These are phyloP conservation scores for Aspergillus udagawae DNA, from an alignment of 2,329 filamentous ascomycete species.

Conservation along the genomic window DNA sequence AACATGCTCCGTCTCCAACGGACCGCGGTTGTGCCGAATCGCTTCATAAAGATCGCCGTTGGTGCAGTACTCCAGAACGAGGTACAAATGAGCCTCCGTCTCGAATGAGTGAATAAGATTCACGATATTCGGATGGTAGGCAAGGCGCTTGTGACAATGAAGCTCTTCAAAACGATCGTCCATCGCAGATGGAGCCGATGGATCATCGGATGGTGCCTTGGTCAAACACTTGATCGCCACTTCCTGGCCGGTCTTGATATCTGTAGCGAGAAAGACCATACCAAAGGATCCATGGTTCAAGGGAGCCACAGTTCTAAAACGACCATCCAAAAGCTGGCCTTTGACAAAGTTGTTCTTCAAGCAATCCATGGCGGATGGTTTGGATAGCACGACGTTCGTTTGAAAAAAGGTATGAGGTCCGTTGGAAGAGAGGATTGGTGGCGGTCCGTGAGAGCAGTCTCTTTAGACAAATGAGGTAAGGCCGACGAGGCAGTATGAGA, in stretches of 20 bases:
- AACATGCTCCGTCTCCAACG: constrained; percentile 91
- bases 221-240: constrained; percentile 97
- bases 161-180: constrained; percentile 66
- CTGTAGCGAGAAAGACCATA: constrained; percentile 92
- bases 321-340: constrained; percentile 52
- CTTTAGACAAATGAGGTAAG: constrained; percentile 7
- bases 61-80: constrained; percentile 92
- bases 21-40: constrained; percentile 82
- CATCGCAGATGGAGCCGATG: constrained; percentile 61
- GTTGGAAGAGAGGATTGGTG: constrained; percentile 5
- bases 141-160: constrained; percentile 73
- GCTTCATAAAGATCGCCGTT: constrained; percentile 97
- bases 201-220: constrained; percentile 66
- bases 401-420: constrained; percentile 8
- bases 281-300: constrained; percentile 98
- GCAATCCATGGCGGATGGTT: constrained; percentile 29
- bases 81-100: constrained; percentile 81
- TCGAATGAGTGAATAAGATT: constrained; percentile 89
- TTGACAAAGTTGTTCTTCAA: constrained; percentile 34
- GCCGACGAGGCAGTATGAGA: constrained; percentile 13
- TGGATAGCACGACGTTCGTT: constrained; percentile 14
- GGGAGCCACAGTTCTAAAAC: constrained; percentile 85
- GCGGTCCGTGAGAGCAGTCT: neutral
- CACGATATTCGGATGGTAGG: constrained; percentile 84
- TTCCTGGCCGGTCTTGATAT: constrained; percentile 68